Conservation (phyloP, 805 yeast genomes). For the Lipomyces orientalis region DNA sequence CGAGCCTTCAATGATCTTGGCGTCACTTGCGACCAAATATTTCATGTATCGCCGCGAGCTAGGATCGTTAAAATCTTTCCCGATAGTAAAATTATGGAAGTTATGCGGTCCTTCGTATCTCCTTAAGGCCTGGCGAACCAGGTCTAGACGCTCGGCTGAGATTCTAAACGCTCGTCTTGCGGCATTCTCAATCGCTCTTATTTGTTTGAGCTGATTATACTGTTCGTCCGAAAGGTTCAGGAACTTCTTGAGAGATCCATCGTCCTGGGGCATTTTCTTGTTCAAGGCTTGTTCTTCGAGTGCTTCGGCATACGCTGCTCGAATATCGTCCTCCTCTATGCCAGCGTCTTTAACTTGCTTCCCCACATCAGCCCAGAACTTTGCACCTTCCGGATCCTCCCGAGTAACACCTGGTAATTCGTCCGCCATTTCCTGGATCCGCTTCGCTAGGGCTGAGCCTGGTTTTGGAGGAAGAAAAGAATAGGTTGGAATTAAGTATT, state of each 20-base stretch:
- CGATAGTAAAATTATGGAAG: conserved; percentile 86
- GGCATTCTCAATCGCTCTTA: conserved; percentile 67
- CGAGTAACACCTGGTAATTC: conserved; percentile 20
- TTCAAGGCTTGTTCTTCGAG: conserved; percentile 4
- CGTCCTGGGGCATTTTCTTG: conserved; percentile 47
- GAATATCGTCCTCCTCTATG: conserved; percentile 35
- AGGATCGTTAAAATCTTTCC: conserved; percentile 82
- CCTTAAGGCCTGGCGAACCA: conserved; percentile 70
- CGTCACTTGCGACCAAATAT: conserved; percentile 76
- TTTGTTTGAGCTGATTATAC: conserved; percentile 48
- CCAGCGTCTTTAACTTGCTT: conserved; percentile 20
- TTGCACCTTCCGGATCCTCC: conserved; percentile 27
- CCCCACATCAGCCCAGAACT: conserved; percentile 25
- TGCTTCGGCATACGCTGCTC: conserved; percentile 35
- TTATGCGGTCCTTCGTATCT: conserved; percentile 86
- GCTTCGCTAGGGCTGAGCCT: conserved; percentile 59
- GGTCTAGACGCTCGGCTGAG: conserved; percentile 62
- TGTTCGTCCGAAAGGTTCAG: conserved; percentile 25
- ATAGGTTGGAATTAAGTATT: conserved; percentile 90
- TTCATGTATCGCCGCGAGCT: conserved; percentile 86
- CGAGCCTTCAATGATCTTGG: conserved; percentile 88
- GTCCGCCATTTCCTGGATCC: conserved; percentile 12
- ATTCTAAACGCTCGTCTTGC: conserved; percentile 74
- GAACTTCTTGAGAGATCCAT: conserved; percentile 4
- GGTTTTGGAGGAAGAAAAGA: conserved; percentile 92